Percentiles rank a stretch among this genome's conserved stretches.
Evolutionary conservation across 164 flowering plant species (phyloP).

Genomic region (Macadamia tetraphylla): DNA sequence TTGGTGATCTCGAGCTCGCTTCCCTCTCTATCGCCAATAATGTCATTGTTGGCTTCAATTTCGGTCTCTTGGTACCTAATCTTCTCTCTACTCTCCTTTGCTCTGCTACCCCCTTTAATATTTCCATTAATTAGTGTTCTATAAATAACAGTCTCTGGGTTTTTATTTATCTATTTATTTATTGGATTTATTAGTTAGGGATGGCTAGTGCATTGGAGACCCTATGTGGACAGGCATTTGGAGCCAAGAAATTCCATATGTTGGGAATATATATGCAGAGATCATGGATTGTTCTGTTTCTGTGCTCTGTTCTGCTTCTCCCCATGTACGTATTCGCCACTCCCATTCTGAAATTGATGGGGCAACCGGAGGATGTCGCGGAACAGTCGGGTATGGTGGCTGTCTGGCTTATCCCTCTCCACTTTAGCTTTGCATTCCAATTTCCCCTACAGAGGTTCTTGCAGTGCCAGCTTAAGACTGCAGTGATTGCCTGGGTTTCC

Average conservation of each 20-base stretch:
- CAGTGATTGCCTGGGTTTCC: conserved; percentile 35
- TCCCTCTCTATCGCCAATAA: conserved; percentile 49
- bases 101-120: background rate
- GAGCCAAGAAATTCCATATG: conserved; percentile 61
- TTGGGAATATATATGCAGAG: conserved; percentile 79
- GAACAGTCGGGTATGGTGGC: conserved; percentile 13
- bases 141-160: too few relatives aligned
- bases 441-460: conserved; percentile 38
- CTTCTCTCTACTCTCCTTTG: conserved; percentile 1
- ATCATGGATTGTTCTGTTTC: conserved; percentile 19
- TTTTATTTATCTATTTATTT: too few relatives aligned
- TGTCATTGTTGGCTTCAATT: conserved; percentile 49
- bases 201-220: conserved; percentile 91
- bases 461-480: conserved; percentile 46
- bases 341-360: conserved; percentile 32
- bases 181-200: conserved; percentile 28
- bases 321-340: conserved; percentile 36
- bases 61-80: conserved; percentile 36
- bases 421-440: conserved; percentile 24
- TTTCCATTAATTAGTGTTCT: background rate
- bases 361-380: conserved; percentile 59
- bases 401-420: conserved; percentile 38
- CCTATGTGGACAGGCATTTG: conserved; percentile 81
- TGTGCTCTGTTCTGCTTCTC: conserved; percentile 39
- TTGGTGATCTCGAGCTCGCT: conserved; percentile 58